Conservation (phyloP, 495 filamentous ascomycete genomes). For the Massariosphaeria phaeospora region DNA sequence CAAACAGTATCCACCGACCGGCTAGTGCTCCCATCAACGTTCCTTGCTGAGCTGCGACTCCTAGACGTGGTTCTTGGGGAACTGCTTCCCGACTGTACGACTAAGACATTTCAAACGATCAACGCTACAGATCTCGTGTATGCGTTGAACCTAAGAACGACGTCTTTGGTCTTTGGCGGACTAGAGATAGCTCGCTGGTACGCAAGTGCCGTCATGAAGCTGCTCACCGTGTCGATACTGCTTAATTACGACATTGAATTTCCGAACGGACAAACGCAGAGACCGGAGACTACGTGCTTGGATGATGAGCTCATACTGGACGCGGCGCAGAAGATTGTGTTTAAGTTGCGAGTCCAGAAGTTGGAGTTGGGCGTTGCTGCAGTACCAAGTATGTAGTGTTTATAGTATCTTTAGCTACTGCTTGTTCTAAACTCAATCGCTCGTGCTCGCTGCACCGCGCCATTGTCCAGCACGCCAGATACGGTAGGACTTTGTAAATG, state of each 20-base stretch:
- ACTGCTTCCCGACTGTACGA: neutral
- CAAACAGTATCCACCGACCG: too few species aligned
- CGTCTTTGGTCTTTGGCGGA: neutral
- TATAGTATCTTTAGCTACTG: too few species aligned
- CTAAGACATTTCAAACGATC: neutral
- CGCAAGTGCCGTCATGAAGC: constrained; percentile 1
- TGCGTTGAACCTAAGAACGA: neutral
- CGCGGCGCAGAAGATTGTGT: neutral
- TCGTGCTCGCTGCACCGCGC: too few species aligned
- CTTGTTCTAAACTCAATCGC: too few species aligned
- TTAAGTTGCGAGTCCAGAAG: neutral
- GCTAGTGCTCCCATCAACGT: too few species aligned
- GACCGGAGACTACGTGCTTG: neutral
- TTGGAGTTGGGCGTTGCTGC: neutral
- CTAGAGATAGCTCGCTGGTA: neutral
- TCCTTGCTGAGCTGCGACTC: too few species aligned
- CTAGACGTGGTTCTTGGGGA: too few species aligned
- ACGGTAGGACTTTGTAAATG: too few species aligned
- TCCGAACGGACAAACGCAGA: neutral
- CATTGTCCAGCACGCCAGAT: too few species aligned
- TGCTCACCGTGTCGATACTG: neutral
- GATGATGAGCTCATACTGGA: neutral
- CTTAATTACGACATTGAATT: constrained; percentile 2
- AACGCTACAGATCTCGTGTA: neutral
- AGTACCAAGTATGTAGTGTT: too few species aligned